phyloP scores from a whole-genome alignment of 2,329 filamentous ascomycete species.

The Aureobasidium lini region DNA sequence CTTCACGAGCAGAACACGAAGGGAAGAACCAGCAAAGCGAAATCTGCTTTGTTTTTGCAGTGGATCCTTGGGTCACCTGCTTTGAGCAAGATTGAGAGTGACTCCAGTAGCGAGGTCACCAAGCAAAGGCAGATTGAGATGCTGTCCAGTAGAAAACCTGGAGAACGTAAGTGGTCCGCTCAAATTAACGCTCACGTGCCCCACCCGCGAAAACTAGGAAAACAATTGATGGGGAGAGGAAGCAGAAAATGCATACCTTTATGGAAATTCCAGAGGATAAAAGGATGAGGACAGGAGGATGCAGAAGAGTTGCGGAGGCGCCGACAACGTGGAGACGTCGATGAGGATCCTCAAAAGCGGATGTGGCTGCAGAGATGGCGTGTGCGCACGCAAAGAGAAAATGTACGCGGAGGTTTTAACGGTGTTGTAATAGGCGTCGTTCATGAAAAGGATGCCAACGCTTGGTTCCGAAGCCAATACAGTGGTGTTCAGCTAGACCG shows the following conservation, averaged over 20 bases:
- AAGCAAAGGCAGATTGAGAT: conserved; percentile 7
- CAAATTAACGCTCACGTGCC: conserved; percentile 9
- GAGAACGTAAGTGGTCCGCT: conserved; percentile 7
- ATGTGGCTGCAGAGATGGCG: conserved; percentile 66
- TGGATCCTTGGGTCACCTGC: conserved; percentile 8
- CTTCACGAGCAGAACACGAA: not conserved
- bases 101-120: conserved; percentile 8
- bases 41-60: conserved; percentile 1
- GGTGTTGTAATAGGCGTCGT: conserved; percentile 8
- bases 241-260: conserved; percentile 10
- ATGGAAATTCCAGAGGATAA: not conserved
- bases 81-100: conserved; percentile 5
- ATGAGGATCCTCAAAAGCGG: conserved; percentile 59
- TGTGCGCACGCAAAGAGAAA: conserved; percentile 39
- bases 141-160: conserved; percentile 12
- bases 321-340: conserved; percentile 7
- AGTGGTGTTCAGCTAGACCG: not conserved
- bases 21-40: not conserved
- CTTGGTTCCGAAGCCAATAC: not conserved
- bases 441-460: conserved; percentile 10
- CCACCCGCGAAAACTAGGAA: not conserved
- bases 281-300: not conserved
- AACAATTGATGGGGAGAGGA: not conserved
- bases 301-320: conserved; percentile 9
- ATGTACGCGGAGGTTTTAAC: conserved; percentile 9